Evolutionary conservation across 1,284 basidiomycete genomes (phyloP), one percentile per base, ranked within the genome.

Genomic region (Puccinia coronata): DNA sequence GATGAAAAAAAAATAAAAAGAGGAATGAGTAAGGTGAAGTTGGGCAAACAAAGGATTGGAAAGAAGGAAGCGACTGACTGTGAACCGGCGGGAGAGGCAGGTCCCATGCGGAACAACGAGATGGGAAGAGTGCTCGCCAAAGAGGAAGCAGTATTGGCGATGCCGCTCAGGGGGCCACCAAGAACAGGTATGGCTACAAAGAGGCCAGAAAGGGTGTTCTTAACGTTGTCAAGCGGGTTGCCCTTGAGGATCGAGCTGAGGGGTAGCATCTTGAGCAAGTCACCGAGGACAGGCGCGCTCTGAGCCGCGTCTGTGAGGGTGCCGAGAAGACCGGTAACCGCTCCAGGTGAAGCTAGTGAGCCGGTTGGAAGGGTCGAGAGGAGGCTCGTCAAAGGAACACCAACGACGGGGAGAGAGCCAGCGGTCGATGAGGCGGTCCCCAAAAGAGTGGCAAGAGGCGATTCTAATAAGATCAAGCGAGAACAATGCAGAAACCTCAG

Each of bases 201-300:
- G n/a, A 67, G 41, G 20, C 41, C 63, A 20, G 63, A 67, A 14
- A 67, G 63, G 23, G 63, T 16, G n/a, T 16, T 47, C 63, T 67
- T 67, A 25, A 67, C 9, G 41, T 47, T 67, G 14, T 43, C n/a
- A 12, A 67, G 39, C 14, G 41, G 63, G 25, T 67, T 67, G 2
- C 63, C 63, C n/a, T 67, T 43, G 41, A 67, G 63, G 41, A 67
- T 8, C 2, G 63, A 25, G 63, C 63, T 47, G n/a, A 67, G 23
- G 4, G 63, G 63, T 16, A 67, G 41, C n/a, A 28, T 43, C n/a
- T 67, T 67, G 41, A 67, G 16, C 2, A 67, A 6, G 63, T 67
- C 63, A 5, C 63, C 63, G 18, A 67, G 63, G 11, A 67, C 63
- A 2, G 63, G 63, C 0, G 63, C 63, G 41, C 63, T 67, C 41